phyloP scores from a whole-genome alignment of 495 filamentous ascomycete genomes.

The Echria macrotheca region DNA sequence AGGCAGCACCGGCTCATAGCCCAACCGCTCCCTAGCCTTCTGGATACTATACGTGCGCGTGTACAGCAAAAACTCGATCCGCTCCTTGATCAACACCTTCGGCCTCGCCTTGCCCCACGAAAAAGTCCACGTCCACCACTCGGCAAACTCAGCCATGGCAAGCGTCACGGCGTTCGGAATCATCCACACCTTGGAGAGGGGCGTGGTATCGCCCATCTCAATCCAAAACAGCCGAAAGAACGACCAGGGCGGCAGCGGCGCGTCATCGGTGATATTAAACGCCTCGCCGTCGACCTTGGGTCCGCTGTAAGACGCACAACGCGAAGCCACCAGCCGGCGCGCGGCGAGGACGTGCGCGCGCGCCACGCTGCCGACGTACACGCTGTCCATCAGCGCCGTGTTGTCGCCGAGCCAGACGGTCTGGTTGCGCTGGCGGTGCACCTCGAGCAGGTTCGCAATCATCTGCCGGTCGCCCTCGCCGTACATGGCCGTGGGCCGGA shows the following conservation, averaged over 20 bases:
- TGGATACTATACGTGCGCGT: constrained; percentile 9
- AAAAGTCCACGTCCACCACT: constrained; percentile 9
- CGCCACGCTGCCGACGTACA: constrained; percentile 8
- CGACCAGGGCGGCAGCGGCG: constrained; percentile 8
- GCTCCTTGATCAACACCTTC: constrained; percentile 10
- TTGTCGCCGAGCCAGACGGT: constrained; percentile 10
- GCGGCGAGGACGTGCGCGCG: constrained; percentile 11
- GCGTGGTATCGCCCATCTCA: constrained; percentile 8
- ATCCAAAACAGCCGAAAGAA: constrained; percentile 11
- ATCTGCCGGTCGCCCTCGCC: constrained; percentile 12
- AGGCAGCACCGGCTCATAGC: constrained; percentile 51
- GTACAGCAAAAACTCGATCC: constrained; percentile 13
- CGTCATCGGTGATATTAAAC: constrained; percentile 12
- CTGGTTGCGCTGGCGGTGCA: neutral
- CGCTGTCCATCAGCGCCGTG: constrained; percentile 11
- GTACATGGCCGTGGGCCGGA: constrained; percentile 13
- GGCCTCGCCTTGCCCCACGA: constrained; percentile 6
- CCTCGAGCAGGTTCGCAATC: constrained; percentile 12
- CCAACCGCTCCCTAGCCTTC: constrained; percentile 20
- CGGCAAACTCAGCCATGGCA: constrained; percentile 10
- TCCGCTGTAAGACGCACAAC: neutral
- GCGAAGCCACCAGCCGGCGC: neutral
- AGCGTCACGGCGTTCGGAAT: constrained; percentile 4
- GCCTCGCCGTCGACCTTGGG: constrained; percentile 11
- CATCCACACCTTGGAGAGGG: constrained; percentile 9